Evolutionary conservation across 805 yeast genomes (phyloP).

Genomic region (Hanseniaspora guilliermondii): DNA sequence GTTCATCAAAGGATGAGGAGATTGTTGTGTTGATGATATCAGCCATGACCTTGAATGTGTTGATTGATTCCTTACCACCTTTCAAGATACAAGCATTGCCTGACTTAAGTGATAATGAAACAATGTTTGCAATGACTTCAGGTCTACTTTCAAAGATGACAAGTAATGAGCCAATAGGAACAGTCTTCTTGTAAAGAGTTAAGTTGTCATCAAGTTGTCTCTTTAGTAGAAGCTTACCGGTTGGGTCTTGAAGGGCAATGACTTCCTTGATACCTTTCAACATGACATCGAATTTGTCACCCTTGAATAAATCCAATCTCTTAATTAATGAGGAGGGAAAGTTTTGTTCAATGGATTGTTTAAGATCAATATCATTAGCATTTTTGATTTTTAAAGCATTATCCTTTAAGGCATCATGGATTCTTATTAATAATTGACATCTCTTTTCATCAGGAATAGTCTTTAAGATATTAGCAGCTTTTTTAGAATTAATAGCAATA

Average conservation of each 20-base stretch:
- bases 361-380: constrained; percentile 69
- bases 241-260: constrained; percentile 78
- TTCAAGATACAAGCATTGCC: constrained; percentile 94
- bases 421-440: constrained; percentile 55
- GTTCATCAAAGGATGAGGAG: constrained; percentile 29
- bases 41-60: constrained; percentile 77
- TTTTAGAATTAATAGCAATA: constrained; percentile 68
- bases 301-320: constrained; percentile 67
- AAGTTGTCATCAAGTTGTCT: constrained; percentile 82
- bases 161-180: constrained; percentile 88
- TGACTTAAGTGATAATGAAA: constrained; percentile 88
- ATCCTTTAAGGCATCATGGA: constrained; percentile 54
- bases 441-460: constrained; percentile 64
- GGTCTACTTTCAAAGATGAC: constrained; percentile 95
- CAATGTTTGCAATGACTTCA: constrained; percentile 94
- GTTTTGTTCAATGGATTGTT: constrained; percentile 47
- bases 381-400: constrained; percentile 49
- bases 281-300: constrained; percentile 87
- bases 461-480: constrained; percentile 74
- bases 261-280: constrained; percentile 89
- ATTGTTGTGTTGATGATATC: constrained; percentile 52
- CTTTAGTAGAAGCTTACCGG: constrained; percentile 77
- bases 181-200: constrained; percentile 66
- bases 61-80: constrained; percentile 88
- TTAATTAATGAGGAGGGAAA: constrained; percentile 63